Conservation (phyloP, 2,329 filamentous ascomycete genomes). For the Colletotrichum caudatum region DNA sequence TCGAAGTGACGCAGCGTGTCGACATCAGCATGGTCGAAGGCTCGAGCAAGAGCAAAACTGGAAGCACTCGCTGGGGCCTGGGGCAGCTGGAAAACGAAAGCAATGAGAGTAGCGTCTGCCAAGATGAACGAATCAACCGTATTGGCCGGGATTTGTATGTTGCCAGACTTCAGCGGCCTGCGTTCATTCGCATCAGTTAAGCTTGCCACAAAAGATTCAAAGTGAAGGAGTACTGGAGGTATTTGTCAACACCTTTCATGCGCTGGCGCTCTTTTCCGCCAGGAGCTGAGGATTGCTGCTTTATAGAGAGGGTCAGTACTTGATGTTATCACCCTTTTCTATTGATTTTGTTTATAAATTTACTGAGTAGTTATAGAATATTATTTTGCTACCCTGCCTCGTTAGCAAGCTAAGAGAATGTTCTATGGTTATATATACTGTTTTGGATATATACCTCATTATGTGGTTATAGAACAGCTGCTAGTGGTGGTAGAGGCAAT, state of each 20-base stretch:
- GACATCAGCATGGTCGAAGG: neutral
- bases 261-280: neutral
- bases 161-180: neutral
- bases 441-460: no score
- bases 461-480: no score
- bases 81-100: accelerated
- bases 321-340: neutral
- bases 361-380: no score
- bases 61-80: neutral
- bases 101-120: neutral
- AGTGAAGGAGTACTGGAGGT: neutral
- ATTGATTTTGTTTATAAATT: no score
- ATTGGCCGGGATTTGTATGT: neutral
- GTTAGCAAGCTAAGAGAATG: no score
- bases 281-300: neutral
- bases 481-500: neutral
- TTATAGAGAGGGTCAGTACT: neutral
- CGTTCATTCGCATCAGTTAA: neutral
- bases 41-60: neutral
- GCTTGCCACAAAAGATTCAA: neutral
- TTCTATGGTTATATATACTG: accelerated
- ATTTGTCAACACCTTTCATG: neutral
- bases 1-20: neutral
- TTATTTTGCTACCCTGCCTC: no score
- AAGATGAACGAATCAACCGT: neutral